Conservation (phyloP, 2,329 filamentous ascomycete genomes). For the Geosmithia flava region DNA sequence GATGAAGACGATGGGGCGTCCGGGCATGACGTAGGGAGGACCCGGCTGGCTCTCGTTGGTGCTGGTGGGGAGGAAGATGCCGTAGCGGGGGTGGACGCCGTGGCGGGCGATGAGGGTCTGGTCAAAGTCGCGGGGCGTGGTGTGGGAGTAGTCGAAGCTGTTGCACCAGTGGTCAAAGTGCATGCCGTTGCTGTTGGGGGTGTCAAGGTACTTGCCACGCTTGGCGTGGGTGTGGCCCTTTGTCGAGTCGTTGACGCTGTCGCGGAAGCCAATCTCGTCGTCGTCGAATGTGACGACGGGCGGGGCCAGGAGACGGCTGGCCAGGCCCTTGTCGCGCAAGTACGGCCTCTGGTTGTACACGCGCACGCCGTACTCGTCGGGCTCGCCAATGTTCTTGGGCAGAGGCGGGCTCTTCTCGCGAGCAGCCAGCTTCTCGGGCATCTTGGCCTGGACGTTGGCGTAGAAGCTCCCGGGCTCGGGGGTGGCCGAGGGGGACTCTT, state of each 20-base stretch:
- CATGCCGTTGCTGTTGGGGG: constrained; percentile 38
- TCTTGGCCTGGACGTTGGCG: constrained; percentile 11
- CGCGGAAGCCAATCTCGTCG: constrained; percentile 46
- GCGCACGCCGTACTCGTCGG: constrained; percentile 40
- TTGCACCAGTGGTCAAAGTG: constrained; percentile 42
- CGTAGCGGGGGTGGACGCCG: constrained; percentile 38
- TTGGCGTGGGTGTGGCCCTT: constrained; percentile 39
- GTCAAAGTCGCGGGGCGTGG: constrained; percentile 37
- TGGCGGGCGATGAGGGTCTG: constrained; percentile 34
- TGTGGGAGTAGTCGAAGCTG: constrained; percentile 37
- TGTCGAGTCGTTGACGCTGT: constrained; percentile 42
- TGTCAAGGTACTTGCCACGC: constrained; percentile 39
- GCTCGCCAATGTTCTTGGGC: constrained; percentile 26
- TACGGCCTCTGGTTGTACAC: constrained; percentile 26
- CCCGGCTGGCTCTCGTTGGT: constrained; percentile 29
- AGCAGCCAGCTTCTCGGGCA: constrained; percentile 15
- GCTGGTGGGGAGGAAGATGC: constrained; percentile 36
- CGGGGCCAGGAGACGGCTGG: constrained; percentile 39
- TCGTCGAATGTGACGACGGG: constrained; percentile 33
- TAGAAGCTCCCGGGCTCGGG: constrained; percentile 17
- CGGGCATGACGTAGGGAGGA: constrained; percentile 26
- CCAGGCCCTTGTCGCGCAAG: constrained; percentile 29
- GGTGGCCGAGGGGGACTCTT: constrained; percentile 20
- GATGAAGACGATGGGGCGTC: constrained; percentile 35
- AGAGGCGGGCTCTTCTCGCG: constrained; percentile 24